Evolutionary conservation across 1,284 basidiomycete species (phyloP), one percentile per base, ranked within the genome.

Genomic region (Rhodotorula sp.): DNA sequence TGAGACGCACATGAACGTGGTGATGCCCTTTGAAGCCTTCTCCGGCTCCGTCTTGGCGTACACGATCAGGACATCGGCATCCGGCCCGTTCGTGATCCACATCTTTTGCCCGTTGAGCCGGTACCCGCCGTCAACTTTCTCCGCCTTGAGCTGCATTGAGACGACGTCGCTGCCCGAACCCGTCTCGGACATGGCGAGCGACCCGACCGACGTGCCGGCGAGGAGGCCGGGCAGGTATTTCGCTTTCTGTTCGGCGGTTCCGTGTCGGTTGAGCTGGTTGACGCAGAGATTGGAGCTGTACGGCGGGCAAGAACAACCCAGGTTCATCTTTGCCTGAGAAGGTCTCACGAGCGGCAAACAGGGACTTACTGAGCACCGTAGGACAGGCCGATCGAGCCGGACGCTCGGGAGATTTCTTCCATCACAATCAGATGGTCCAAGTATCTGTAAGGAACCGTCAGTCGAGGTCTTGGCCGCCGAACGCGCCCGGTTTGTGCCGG

Each of bases 81-180:
- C 84, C 2, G 94, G 92, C 6, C 93, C 93, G 80, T 98, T 98
- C 45, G 95, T 97, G 80, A 97, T 97, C 92, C 92, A 70, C 61
- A 68, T 54, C 38, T 68, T 68, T 26, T 52, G 34, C 8, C 57
- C 64, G 26, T 93, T 95, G 75, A 97, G 80, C 69, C 85, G 83
- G 84, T 87, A 97, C 56, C 89, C 88, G 54, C 88, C 90, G 26
- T 87, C 84, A 49, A 90, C 85, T 81, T 89, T 90, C 71, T 89
- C 87, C 23, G 93, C 93, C 66, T 85, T 87, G 62, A 93, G 84
- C 77, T 85, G 86, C 95, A 97, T 97, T 78, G 89, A 91, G 31
- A 97, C 88, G 31, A 97, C 93, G 81, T 97, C 94, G 26, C 76
- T 78, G 1, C 80, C 80, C 0, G 71, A 64, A 23, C 90, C 92